Base-by-base conservation (phyloP, 2,329 filamentous ascomycete species). In the Paraconiothyrium sp. region DNA sequence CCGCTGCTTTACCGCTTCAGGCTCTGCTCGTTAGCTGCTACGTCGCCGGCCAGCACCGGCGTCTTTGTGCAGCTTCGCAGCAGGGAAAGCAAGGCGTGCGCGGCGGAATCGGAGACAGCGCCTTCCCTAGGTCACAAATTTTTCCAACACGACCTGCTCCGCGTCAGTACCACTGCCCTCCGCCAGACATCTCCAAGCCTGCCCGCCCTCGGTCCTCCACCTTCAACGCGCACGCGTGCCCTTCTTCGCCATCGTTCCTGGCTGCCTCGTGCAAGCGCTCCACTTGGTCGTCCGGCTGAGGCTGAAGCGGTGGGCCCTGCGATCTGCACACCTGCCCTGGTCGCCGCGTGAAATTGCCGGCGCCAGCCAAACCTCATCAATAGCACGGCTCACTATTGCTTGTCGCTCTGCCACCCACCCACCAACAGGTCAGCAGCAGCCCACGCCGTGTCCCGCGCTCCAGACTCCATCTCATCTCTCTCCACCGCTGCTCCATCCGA, bases 211-310 rank as follows among this genome's bases (percentile, higher is more conserved):
- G 39, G 32, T 16, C 39, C 32, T 43, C 57, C 57, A 16, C 49
- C 48, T 22, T 22, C 22, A 39, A 14, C 16, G 7, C 32, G 22
- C 37, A 10, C 27, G 14, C 35, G 35, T 41, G 39, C 39, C 20
- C 16, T 58, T 58, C 44, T 59, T 57, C 67, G 58, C 41, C 62
- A 67, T 57, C 62, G 65, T 63, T 67, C 73, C 71, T 74, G 64
- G 65, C 63, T 59, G 66, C 71, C 71, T 74, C 68, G 71, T 72
- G 72, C 71, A 70, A 30, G 58, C 62, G 67, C 74, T 76, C 73
- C 74, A 74, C 72, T 74, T 75, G 73, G 71, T 60, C 65, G 65
- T 66, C 73, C 74, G 73, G 69, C 67, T 74, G 75, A 77, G 73
- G 72, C 75, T 76, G 72, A 76, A 75, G 67, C 67, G 65, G 71